Base-by-base conservation (phyloP, 2,329 filamentous ascomycete genomes). In the Aotearoamyces nothofagi region DNA sequence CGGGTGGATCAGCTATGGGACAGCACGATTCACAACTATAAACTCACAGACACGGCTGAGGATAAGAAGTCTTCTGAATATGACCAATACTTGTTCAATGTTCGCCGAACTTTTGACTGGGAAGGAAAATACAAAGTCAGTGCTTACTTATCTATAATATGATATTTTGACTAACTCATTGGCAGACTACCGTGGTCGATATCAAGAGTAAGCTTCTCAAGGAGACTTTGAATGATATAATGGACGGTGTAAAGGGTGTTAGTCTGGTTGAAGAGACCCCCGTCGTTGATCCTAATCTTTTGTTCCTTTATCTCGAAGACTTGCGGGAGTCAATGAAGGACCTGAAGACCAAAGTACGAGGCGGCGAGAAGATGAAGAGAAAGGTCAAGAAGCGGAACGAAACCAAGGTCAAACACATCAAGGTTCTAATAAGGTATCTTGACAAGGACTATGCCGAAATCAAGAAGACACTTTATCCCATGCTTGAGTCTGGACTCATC, bases 141-240 rank as follows among this genome's bases (percentile, higher is more conserved):
- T 36, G n/a, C 13, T 9, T 3, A 13, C 9, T 11, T 17, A n/a
- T 13, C 19, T 5, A 17, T 22, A 22, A 22, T 22, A 20, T 14
- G 12, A 16, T 9, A 19, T 26, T 22, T 26, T 24, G 15, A 29
- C 34, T 43, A 29, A 43, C 24, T 17, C 15, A 17, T 27, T 27
- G 27, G 10, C 32, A 50, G 41, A 46, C 50, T 45, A 84, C 83
- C 0, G 56, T 75, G 9, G 71, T 93, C 27, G 82, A 92, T 39
- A 79, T 93, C 52, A 90, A 86, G 55, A 90, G 81, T 47, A 83
- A 83, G 41, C 55, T 71, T 10, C 60, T 93, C 3, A 75, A 77
- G 5, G 73, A 83, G 36, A 73, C 70, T 13, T 60, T 87, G 1
- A 61, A 66, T 27, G 70, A 74, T 23, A 64, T 86, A 8, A 75